Evolutionary conservation across 805 yeast species (phyloP).

Genomic region (Starmerella cellae): DNA sequence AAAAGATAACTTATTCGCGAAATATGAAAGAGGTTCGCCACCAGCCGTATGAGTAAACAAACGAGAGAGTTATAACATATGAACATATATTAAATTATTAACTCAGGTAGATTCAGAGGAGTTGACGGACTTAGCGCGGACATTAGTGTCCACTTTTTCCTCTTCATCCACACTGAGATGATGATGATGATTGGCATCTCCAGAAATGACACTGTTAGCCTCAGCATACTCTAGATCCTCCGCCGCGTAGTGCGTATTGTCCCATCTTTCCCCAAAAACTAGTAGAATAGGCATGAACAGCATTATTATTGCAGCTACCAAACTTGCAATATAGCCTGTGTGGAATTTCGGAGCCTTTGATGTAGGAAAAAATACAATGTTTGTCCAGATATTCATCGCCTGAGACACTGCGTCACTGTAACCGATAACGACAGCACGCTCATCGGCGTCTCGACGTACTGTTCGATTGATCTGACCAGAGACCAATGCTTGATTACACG

Average conservation of each 20-base stretch:
- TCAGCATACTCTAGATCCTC: slow-evolving; percentile 9
- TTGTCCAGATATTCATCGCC: slow-evolving; percentile 37
- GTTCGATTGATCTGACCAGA: slow-evolving; percentile 34
- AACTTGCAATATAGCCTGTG: slow-evolving; percentile 30
- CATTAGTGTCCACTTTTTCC: no score
- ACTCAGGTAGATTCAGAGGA: no score
- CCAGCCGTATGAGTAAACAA: no score
- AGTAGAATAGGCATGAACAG: slow-evolving; percentile 27
- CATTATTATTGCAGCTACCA: slow-evolving; percentile 30
- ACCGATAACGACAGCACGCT: slow-evolving; percentile 28
- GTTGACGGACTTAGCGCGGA: no score
- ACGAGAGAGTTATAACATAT: no score
- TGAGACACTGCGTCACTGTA: slow-evolving; percentile 31
- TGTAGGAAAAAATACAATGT: slow-evolving; percentile 34
- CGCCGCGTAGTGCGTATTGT: slow-evolving; percentile 17
- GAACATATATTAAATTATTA: no score
- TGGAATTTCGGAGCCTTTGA: slow-evolving; percentile 32
- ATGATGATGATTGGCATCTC: not conserved
- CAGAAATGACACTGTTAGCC: not conserved
- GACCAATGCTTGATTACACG: slow-evolving; percentile 31
- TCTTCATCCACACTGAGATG: no score
- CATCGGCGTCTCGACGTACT: slow-evolving; percentile 26
- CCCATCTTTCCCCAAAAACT: slow-evolving; percentile 24
- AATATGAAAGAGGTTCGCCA: no score
- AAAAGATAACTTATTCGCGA: no score